Evolutionary conservation across 2,329 filamentous ascomycete species (phyloP), one percentile per base, ranked within the genome.

Genomic region (Myriangium duriaei): DNA sequence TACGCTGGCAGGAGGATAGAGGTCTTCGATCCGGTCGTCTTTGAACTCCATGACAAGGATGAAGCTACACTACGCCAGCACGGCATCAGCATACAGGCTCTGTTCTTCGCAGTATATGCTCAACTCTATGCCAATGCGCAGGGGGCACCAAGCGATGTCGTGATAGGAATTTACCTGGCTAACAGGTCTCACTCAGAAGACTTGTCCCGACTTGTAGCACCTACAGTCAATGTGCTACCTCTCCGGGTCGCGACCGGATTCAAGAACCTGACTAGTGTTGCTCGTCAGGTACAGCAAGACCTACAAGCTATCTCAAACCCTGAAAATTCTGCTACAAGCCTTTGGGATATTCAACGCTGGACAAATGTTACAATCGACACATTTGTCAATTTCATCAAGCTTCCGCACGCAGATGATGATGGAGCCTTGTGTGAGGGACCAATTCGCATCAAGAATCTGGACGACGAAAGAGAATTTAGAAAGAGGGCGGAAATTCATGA

Each of bases 141-240:
- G 2, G n/a, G 36, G 4, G 16, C 37, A 4, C 42, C 37, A 4
- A 26, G 51, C 4, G 63, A 72, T 28, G 57, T 82, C 2, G 60
- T 84, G 0, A 68, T 94, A 35, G 87, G 86, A 2, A 59, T 94
- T 14, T 95, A 94, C 55, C 71, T 93, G 6, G 82, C 85, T 30
- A 93, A 92, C 54, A 72, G 85, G 36, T 68, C 70, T 0, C 63
- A 71, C 9, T 57, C 68, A 6, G 60, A 68, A 3, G 61, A 67
- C 3, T 53, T 75, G 1, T 61, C 71, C 2, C 53, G 63, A 0
- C 60, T 72, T 2, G 48, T 69, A 0, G 77, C 74, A 19, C 86
- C 87, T 0, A 91, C 83, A 0, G 66, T 95, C 13, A 87, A 81
- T 47, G 66, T 95, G 3, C 68, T 93, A 2, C 85, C 86, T 0